Evolutionary conservation across 441 rosid species (phyloP).

Genomic region (Croton setiger): DNA sequence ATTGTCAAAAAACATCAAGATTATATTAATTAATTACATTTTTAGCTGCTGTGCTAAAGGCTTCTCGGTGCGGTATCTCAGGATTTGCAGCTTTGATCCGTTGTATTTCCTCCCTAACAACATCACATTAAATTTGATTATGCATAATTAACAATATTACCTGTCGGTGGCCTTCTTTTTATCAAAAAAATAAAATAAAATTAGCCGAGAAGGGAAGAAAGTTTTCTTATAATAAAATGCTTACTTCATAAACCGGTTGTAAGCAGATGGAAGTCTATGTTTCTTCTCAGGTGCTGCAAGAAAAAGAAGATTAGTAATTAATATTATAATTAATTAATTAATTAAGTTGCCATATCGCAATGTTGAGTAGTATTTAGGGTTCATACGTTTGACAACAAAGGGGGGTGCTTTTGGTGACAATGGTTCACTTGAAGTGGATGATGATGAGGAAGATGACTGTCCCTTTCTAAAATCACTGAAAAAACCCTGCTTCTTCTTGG

Average conservation of each 20-base stretch:
- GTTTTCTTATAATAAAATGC: not conserved
- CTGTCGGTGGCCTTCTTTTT: too few species aligned
- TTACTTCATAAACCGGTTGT: conserved; percentile 97
- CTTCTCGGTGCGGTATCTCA: conserved; percentile 94
- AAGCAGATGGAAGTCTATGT: conserved; percentile 98
- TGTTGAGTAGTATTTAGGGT: not conserved
- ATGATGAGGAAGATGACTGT: conserved; percentile 68
- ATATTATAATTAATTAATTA: not conserved
- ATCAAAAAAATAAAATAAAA: not conserved
- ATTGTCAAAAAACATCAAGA: too few species aligned
- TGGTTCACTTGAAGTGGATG: conserved; percentile 72
- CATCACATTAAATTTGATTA: not conserved
- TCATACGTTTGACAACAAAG: conserved; percentile 86
- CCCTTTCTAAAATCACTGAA: conserved; percentile 58
- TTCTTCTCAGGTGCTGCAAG: conserved; percentile 95
- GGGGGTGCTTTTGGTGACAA: conserved; percentile 81
- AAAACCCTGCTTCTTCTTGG: conserved; percentile 48
- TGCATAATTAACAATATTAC: too few species aligned
- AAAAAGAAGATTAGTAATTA: not conserved
- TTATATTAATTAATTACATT: conserved; percentile 43
- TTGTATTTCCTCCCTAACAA: conserved; percentile 91
- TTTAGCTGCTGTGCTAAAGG: conserved; percentile 96
- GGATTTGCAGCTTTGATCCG: conserved; percentile 96
- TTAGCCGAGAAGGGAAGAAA: not conserved
- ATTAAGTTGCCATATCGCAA: not conserved